These are phyloP conservation scores for Metschnikowia dekortorum DNA, from an alignment of 805 yeast genomes.

Conservation along the genomic window DNA sequence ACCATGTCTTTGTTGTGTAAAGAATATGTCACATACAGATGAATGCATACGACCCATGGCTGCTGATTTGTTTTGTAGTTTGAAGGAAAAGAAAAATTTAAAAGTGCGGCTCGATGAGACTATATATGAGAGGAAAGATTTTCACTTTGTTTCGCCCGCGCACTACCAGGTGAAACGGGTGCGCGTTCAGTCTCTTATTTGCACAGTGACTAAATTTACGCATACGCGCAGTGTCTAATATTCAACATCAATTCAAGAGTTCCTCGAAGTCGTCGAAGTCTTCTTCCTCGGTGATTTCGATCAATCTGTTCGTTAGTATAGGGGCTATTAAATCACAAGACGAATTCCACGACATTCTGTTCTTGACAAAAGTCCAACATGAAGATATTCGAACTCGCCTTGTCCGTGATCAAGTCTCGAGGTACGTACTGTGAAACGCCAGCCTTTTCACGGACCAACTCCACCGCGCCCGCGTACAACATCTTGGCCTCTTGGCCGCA, in stretches of 20 bases:
- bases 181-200: conserved; percentile 3
- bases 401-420: background rate
- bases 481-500: conserved; percentile 77
- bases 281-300: conserved; percentile 64
- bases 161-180: conserved; percentile 3
- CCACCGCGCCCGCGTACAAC: conserved; percentile 90
- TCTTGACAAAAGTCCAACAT: background rate
- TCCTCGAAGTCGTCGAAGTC: conserved; percentile 59
- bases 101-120: conserved; percentile 2
- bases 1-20: conserved; percentile 11
- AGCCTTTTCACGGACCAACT: conserved; percentile 70
- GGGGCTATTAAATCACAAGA: background rate
- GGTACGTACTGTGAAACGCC: conserved; percentile 57
- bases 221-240: background rate
- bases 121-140: conserved; percentile 19
- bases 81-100: conserved; percentile 3
- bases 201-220: conserved; percentile 1
- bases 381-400: background rate
- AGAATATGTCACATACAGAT: conserved; percentile 62
- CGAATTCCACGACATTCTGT: no score
- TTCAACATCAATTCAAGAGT: conserved; percentile 11
- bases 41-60: conserved; percentile 99
- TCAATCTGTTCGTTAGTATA: conserved; percentile 38
- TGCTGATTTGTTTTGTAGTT: conserved; percentile 40
- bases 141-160: conserved; percentile 10